Percentiles rank a stretch among this genome's conserved stretches.
Evolutionary conservation across 1,284 basidiomycete genomes (phyloP).

Genomic region (Malassezia arunalokei): DNA sequence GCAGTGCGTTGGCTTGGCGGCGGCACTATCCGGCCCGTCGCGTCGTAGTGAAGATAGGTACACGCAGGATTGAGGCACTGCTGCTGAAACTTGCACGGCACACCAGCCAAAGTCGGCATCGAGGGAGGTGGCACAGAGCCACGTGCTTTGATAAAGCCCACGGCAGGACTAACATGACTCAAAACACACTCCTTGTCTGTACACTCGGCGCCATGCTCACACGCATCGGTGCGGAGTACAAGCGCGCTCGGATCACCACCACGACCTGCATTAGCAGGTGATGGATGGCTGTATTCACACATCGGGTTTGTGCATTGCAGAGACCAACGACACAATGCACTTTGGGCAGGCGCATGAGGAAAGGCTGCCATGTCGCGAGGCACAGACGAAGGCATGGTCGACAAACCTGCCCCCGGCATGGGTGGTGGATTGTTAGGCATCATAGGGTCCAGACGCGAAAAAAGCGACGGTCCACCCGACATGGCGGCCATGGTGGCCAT

Average conservation of each 20-base stretch:
- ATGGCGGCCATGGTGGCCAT: neutral
- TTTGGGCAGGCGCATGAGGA: conserved; percentile 24
- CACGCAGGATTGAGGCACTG: conserved; percentile 20
- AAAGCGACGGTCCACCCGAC: conserved; percentile 18
- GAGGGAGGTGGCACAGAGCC: neutral
- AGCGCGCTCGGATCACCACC: conserved; percentile 26
- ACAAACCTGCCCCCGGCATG: neutral
- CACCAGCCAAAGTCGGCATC: neutral
- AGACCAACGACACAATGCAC: conserved; percentile 32
- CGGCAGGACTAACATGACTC: conserved; percentile 39
- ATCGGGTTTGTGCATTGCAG: conserved; percentile 37
- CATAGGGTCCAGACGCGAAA: conserved; percentile 37
- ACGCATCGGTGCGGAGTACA: conserved; percentile 31
- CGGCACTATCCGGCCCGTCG: conserved; percentile 10
- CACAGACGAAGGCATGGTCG: neutral
- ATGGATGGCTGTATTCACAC: conserved; percentile 38
- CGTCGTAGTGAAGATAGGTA: conserved; percentile 18
- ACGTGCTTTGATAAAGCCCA: conserved; percentile 16
- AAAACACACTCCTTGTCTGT: conserved; percentile 31
- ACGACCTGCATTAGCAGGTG: conserved; percentile 27
- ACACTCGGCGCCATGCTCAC: conserved; percentile 26
- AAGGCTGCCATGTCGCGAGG: conserved; percentile 15
- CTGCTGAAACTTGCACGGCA: conserved; percentile 18
- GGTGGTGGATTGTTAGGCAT: conserved; percentile 32
- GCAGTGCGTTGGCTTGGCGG: neutral